Base-by-base conservation (phyloP, 192 early-diverging fungal genomes). In the Backusella tarrabulga region DNA sequence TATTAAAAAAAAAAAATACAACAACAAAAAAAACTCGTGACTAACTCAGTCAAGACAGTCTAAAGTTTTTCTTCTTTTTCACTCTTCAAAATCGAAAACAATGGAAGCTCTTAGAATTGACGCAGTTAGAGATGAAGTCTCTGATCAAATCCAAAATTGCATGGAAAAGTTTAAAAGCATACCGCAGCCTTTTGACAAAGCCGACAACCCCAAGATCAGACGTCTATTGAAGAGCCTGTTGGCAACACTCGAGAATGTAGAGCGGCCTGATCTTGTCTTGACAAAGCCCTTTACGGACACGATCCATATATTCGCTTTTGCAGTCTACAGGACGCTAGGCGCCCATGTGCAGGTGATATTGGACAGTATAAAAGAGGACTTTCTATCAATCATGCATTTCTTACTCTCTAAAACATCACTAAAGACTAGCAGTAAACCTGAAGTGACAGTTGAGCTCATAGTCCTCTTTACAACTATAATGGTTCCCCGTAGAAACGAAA, bases 391-490 rank as follows among this genome's bases (percentile, higher is more conserved):
- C 26, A 68, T 75, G 29, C n/a, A 67, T n/a, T 75, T 75, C 34
- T 29, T 75, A 12, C 15, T 75, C 32, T 41, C 74, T 32, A 75
- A 34, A n/a, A 75, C 74, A 23, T 21, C 21, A 8, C 14, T 63
- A 4, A 67, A 67, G 26, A 5, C 15, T 8, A 67, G 15, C 12
- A 17, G 44, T 8, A 14, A 26, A 32, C 35, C 41, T 29, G 12
- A 42, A 75, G 11, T 46, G 3, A 63, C 23, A 44, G 40, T 34
- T 6, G 38, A 75, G 15, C 52, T 75, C 42, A 35, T 75, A 6
- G 12, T 38, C 9, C n/a, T 75, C 1, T 75, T 68, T 34, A 44
- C 60, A 9, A 67, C 29, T 15, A 6, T 23, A 6, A 50, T 75
- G n/a, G 12, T 36, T n/a, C 72, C 34, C 6, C 19, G n/a, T 26